Evolutionary conservation across 2,329 filamentous ascomycete genomes (phyloP).

Genomic region (Aspergillus novoparasiticus): DNA sequence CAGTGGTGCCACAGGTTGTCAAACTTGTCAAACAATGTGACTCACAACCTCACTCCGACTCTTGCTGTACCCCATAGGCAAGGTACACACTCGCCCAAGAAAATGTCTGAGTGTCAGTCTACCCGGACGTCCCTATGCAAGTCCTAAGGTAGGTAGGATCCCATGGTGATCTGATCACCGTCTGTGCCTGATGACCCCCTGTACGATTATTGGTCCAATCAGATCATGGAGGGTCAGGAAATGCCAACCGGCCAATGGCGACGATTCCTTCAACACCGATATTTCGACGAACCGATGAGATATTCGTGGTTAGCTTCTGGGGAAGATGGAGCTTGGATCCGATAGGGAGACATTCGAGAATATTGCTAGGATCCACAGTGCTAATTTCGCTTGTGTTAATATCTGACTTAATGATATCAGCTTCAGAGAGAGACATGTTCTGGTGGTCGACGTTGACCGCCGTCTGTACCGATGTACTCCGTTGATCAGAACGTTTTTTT

Average conservation of each 20-base stretch:
- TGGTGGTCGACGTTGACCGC: neutral
- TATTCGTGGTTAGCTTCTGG: constrained; percentile 16
- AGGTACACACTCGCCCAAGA: constrained; percentile 2
- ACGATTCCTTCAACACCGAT: constrained; percentile 14
- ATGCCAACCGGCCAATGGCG: constrained; percentile 8
- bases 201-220: constrained; percentile 9
- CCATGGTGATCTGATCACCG: constrained; percentile 11
- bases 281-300: constrained; percentile 9
- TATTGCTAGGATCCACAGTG: constrained; percentile 10
- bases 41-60: neutral
- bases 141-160: neutral
- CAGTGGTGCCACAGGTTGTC: constrained; percentile 5
- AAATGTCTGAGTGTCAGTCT: constrained; percentile 1
- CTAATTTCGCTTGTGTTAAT: constrained; percentile 7
- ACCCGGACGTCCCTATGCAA: neutral
- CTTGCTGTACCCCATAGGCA: constrained; percentile 5
- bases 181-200: constrained; percentile 18
- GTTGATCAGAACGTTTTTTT: neutral
- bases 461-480: neutral
- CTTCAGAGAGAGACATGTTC: neutral
- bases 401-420: neutral
- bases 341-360: constrained; percentile 14
- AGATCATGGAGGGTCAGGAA: neutral
- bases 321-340: constrained; percentile 13
- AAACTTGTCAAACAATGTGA: neutral